phyloP scores from a whole-genome alignment of 768 basidiomycete genomes.

The Rhodotorula babjevae region DNA sequence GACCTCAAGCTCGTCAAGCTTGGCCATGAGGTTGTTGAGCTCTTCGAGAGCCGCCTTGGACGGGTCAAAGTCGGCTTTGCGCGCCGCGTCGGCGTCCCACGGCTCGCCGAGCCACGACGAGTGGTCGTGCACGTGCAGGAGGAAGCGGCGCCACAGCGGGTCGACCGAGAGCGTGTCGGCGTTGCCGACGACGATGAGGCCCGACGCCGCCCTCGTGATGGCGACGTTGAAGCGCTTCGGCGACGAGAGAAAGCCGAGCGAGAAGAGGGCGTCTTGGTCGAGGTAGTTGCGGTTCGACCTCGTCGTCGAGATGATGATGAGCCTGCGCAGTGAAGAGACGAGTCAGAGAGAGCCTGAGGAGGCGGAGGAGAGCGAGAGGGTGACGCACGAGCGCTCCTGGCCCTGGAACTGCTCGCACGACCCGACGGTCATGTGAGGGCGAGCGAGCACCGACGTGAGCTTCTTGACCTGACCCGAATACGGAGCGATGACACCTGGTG shows the following conservation, averaged over 20 bases:
- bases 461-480: slow-evolving; percentile 18
- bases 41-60: background rate
- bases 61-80: background rate
- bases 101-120: slow-evolving; percentile 8
- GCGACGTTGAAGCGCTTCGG: slow-evolving; percentile 49
- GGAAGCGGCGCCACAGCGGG: slow-evolving; percentile 43
- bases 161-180: slow-evolving; percentile 43
- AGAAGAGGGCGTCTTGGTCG: slow-evolving; percentile 40
- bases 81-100: slow-evolving; percentile 2
- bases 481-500: slow-evolving; percentile 21
- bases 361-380: too few relatives aligned
- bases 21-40: too few relatives aligned
- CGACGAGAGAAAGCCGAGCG: slow-evolving; percentile 46
- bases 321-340: slow-evolving; percentile 5
- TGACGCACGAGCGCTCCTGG: slow-evolving; percentile 20
- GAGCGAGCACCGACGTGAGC: background rate
- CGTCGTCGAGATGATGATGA: slow-evolving; percentile 41
- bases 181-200: slow-evolving; percentile 47
- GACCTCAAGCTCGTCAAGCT: too few relatives aligned
- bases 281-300: slow-evolving; percentile 43
- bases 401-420: slow-evolving; percentile 37
- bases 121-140: slow-evolving; percentile 7
- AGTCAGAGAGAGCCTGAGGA: slow-evolving; percentile 11
- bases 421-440: background rate
- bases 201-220: slow-evolving; percentile 47